phyloP scores from a whole-genome alignment of 495 filamentous ascomycete species.

The Lasiosphaeris hirsuta region DNA sequence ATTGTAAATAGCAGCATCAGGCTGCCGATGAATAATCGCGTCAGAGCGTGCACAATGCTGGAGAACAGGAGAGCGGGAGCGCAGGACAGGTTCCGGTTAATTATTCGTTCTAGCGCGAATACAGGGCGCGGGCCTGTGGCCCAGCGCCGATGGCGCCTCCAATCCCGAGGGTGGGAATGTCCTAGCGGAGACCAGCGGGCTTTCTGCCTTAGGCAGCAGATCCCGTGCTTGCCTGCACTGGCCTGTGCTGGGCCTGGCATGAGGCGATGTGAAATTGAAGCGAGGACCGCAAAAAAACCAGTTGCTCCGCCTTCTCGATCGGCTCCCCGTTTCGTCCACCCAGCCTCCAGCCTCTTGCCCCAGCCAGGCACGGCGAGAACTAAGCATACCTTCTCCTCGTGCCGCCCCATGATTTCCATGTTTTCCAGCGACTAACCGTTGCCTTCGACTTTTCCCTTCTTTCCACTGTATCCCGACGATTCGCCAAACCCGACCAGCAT shows the following conservation, averaged over 20 bases:
- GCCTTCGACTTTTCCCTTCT: constrained; percentile 4
- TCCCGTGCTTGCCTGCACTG: too few species aligned
- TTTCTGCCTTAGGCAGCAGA: constrained; percentile 4
- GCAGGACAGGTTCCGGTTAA: background rate
- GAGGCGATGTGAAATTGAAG: constrained; percentile 20
- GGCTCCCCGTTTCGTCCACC: constrained; percentile 19
- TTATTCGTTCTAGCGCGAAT: background rate
- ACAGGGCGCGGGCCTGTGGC: background rate
- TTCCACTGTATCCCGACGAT: background rate
- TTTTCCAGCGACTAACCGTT: background rate
- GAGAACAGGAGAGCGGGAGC: background rate
- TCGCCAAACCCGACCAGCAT: background rate
- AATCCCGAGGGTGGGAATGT: constrained; percentile 10
- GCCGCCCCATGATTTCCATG: constrained; percentile 2
- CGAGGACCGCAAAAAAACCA: constrained; percentile 26
- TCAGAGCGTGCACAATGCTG: too few species aligned
- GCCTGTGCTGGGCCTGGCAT: constrained; percentile 2
- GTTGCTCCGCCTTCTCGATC: constrained; percentile 25
- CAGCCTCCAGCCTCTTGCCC: constrained; percentile 37
- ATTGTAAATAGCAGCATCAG: too few species aligned
- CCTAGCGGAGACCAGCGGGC: background rate
- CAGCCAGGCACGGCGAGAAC: constrained; percentile 28
- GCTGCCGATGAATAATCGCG: too few species aligned
- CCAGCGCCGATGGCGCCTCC: background rate
- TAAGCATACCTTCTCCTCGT: constrained; percentile 18